These are phyloP conservation scores for Crucibulum laeve DNA, from an alignment of 768 basidiomycete species.

Conservation along the genomic window DNA sequence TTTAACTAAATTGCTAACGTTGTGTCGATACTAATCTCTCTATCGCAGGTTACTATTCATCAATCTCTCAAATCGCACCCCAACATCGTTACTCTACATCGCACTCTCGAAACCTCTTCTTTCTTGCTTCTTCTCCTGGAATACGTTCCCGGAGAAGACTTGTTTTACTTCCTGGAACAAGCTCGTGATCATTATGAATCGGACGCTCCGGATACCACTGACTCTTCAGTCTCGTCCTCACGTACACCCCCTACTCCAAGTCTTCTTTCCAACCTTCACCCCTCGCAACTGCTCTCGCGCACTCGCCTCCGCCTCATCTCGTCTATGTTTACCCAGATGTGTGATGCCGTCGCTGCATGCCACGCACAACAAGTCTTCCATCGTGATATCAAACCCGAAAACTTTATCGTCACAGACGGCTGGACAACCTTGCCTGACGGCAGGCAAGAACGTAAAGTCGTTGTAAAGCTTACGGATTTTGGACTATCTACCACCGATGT, in stretches of 20 bases:
- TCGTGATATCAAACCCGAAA: conserved; percentile 99
- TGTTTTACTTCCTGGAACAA: conserved; percentile 98
- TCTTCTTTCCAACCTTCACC: conserved; percentile 79
- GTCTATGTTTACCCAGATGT: conserved; percentile 99
- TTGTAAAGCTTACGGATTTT: conserved; percentile 97
- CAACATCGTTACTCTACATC: conserved; percentile 93
- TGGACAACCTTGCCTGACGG: conserved; percentile 50
- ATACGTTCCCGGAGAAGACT: conserved; percentile 93
- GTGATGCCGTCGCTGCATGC: conserved; percentile 92
- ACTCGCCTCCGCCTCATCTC: conserved; percentile 90
- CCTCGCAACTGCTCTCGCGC: conserved; percentile 76
- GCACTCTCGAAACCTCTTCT: conserved; percentile 87
- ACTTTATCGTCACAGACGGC: conserved; percentile 92
- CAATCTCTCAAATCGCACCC: conserved; percentile 86
- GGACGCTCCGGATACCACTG: conserved; percentile 32
- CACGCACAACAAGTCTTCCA: conserved; percentile 90
- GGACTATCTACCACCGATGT: conserved; percentile 88
- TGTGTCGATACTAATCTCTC: conserved; percentile 11
- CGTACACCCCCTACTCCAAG: conserved; percentile 92
- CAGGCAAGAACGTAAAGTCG: conserved; percentile 74
- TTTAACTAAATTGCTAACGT: conserved; percentile 8
- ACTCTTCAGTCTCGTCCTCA: conserved; percentile 39
- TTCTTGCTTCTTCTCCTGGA: conserved; percentile 92
- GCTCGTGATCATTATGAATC: conserved; percentile 81
- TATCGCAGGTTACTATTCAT: conserved; percentile 80